A percentile compares a stretch with the other conserved stretches of the same genome.
Evolutionary conservation across 2,329 filamentous ascomycete species (phyloP).

Genomic region (Apiospora saccharicola): DNA sequence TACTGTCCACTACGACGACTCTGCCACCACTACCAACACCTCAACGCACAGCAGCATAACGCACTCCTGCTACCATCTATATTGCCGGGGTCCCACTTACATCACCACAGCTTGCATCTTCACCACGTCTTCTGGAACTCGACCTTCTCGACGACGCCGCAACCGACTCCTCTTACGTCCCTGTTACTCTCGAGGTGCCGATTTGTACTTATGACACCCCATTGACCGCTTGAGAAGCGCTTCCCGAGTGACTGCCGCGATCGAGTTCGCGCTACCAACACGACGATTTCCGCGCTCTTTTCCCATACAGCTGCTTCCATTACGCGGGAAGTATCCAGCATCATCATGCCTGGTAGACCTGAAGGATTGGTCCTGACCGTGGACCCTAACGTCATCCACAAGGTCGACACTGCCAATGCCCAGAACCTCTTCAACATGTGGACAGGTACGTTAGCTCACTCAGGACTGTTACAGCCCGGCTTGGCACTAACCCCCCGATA

Average conservation of each 20-base stretch:
- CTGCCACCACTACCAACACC: neutral
- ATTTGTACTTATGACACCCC: conserved; percentile 21
- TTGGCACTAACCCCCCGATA: conserved; percentile 50
- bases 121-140: neutral
- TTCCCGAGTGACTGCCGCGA: conserved; percentile 23
- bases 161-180: neutral
- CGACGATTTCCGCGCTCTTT: conserved; percentile 12
- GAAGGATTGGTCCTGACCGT: conserved; percentile 89
- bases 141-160: conserved; percentile 12
- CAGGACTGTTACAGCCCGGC: conserved; percentile 22
- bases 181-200: conserved; percentile 25
- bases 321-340: conserved; percentile 36
- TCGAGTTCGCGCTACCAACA: conserved; percentile 22
- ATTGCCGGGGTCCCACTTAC: conserved; percentile 16
- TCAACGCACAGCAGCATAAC: neutral
- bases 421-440: conserved; percentile 97
- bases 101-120: conserved; percentile 20
- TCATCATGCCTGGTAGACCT: conserved; percentile 81
- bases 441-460: conserved; percentile 75
- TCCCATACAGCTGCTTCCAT: conserved; percentile 30
- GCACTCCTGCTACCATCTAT: neutral
- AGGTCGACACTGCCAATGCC: conserved; percentile 91
- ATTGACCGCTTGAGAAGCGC: conserved; percentile 24
- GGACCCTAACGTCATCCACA: conserved; percentile 90
- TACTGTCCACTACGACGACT: conserved; percentile 7